Evolutionary conservation across 139 green algal species (phyloP).

Genomic region (Mesotaenium endlicherianum): DNA sequence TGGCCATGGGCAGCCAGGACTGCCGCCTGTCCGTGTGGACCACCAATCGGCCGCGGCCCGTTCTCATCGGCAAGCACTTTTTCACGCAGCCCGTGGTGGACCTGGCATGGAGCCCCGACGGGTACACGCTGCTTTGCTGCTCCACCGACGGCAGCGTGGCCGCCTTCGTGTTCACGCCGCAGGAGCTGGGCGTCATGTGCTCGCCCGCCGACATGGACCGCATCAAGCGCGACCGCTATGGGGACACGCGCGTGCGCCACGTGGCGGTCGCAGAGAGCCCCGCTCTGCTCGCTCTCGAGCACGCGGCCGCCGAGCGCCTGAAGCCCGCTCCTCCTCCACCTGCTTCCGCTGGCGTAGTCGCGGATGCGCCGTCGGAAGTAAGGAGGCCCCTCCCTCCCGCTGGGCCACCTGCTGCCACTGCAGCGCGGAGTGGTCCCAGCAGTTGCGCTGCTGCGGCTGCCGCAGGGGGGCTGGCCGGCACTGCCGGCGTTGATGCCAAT

Average conservation of each 20-base stretch:
- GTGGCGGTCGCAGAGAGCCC: slow-evolving; percentile 45
- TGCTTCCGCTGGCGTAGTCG: neutral
- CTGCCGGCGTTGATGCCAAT: neutral
- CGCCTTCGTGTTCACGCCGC: slow-evolving; percentile 57
- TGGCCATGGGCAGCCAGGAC: slow-evolving; percentile 72
- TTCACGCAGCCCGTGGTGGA: slow-evolving; percentile 67
- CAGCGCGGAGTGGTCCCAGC: too few species aligned
- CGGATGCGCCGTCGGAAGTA: too few species aligned
- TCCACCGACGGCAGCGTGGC: slow-evolving; percentile 75
- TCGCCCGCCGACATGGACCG: slow-evolving; percentile 57
- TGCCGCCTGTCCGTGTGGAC: slow-evolving; percentile 62
- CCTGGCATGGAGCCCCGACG: slow-evolving; percentile 79
- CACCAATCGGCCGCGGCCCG: slow-evolving; percentile 39
- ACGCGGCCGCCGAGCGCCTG: neutral
- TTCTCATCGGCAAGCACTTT: slow-evolving; percentile 48
- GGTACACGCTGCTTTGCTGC: slow-evolving; percentile 67
- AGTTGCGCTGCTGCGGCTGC: too few species aligned
- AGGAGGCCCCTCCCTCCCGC: neutral
- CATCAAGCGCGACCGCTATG: slow-evolving; percentile 65
- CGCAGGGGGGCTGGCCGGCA: too few species aligned
- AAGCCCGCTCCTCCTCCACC: neutral
- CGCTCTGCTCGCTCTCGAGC: slow-evolving; percentile 51
- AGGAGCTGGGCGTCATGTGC: slow-evolving; percentile 62
- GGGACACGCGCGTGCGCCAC: slow-evolving; percentile 25
- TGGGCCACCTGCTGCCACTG: neutral